phyloP scores from a whole-genome alignment of 2,329 filamentous ascomycete genomes.

The Cryphonectria parasitica region DNA sequence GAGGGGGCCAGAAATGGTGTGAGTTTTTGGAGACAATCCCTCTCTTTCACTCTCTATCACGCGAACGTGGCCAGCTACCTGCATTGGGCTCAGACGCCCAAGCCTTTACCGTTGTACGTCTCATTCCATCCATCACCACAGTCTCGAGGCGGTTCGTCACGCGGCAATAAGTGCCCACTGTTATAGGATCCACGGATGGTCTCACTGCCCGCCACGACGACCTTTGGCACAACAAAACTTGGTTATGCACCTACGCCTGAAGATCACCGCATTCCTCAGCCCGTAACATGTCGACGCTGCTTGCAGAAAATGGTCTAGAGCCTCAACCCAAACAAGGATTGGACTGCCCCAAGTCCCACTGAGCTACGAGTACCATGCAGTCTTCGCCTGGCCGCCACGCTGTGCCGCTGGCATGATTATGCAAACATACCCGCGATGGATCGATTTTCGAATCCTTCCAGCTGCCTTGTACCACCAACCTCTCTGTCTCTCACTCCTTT shows the following conservation, averaged over 20 bases:
- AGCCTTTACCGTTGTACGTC: too few relatives aligned
- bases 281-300: neutral
- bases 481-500: neutral
- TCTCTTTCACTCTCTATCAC: neutral
- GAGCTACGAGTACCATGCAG: neutral
- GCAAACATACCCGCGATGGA: constrained; percentile 18
- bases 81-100: too few relatives aligned
- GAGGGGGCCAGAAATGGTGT: neutral
- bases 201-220: neutral
- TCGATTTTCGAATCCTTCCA: constrained; percentile 16
- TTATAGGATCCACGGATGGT: neutral
- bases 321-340: neutral
- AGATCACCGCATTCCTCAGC: constrained; percentile 10
- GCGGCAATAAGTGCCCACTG: neutral
- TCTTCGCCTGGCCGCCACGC: constrained; percentile 7
- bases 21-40: neutral
- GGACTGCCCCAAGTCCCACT: neutral
- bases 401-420: constrained; percentile 14
- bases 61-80: too few relatives aligned
- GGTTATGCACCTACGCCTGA: neutral
- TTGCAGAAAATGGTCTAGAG: neutral
- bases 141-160: neutral
- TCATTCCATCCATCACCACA: neutral
- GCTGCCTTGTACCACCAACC: neutral
- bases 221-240: neutral